phyloP scores from a whole-genome alignment of 192 early-diverging fungal species.

The Ambispora gerdemannii region DNA sequence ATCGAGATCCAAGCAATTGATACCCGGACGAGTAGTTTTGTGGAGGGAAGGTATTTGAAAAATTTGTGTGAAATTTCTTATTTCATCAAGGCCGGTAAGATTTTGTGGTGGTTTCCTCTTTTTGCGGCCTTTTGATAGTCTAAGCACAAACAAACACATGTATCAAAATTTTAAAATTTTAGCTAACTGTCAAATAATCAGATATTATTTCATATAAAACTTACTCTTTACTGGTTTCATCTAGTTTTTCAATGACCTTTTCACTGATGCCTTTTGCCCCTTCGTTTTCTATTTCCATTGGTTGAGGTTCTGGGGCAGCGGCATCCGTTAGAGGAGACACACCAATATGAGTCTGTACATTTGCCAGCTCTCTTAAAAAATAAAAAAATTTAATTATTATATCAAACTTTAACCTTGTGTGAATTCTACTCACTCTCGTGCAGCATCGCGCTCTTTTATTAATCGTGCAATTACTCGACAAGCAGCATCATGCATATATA shows the following conservation, averaged over 20 bases:
- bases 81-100: constrained; percentile 62
- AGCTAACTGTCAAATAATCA: too few relatives aligned
- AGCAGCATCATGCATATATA: constrained; percentile 96
- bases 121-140: constrained; percentile 63
- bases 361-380: constrained; percentile 51
- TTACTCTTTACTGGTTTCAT: constrained; percentile 51
- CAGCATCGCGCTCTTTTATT: constrained; percentile 87
- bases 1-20: constrained; percentile 59
- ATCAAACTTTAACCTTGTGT: background rate
- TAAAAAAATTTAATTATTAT: background rate
- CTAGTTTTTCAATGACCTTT: constrained; percentile 49
- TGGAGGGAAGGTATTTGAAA: constrained; percentile 62
- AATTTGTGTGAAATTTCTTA: constrained; percentile 56
- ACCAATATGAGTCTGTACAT: constrained; percentile 57
- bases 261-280: constrained; percentile 39
- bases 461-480: constrained; percentile 92
- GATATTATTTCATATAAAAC: too few relatives aligned
- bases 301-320: constrained; percentile 27
- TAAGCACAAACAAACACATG: constrained; percentile 21
- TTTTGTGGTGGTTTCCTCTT: constrained; percentile 85
- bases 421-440: constrained; percentile 57
- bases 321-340: constrained; percentile 39
- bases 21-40: constrained; percentile 68
- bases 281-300: constrained; percentile 54
- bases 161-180: too few relatives aligned